Evolutionary conservation across 176 grass and related monocot species (phyloP).

Genomic region (Thinopyrum elongatum): DNA sequence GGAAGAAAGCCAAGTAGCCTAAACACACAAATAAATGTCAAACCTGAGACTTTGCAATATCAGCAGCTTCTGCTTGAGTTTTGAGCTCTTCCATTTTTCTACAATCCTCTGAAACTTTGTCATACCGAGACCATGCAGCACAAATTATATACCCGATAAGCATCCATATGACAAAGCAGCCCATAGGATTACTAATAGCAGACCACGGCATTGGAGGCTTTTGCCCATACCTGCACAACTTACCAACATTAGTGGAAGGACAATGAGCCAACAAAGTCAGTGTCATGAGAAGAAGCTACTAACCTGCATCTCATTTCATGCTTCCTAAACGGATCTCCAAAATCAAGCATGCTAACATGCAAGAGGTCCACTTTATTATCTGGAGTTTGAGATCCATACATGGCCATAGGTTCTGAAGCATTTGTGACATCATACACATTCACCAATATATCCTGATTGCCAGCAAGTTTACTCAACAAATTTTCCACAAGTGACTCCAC

Average conservation of each 20-base stretch:
- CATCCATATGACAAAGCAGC: constrained; percentile 84
- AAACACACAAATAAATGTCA: not conserved
- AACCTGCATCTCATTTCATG: constrained; percentile 97
- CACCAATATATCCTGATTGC: constrained; percentile 92
- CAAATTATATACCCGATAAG: constrained; percentile 77
- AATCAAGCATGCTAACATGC: constrained; percentile 88
- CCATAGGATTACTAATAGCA: constrained; percentile 64
- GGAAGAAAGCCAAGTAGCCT: not conserved
- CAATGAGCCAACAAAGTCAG: constrained; percentile 21
- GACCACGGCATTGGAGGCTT: constrained; percentile 68
- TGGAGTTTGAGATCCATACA: constrained; percentile 72
- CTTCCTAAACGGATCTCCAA: constrained; percentile 91
- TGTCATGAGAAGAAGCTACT: constrained; percentile 12
- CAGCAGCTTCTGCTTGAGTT: constrained; percentile 90
- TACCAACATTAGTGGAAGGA: constrained; percentile 33
- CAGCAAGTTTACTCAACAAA: constrained; percentile 82
- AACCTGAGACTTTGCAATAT: constrained; percentile 95
- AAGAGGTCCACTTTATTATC: constrained; percentile 44
- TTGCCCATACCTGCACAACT: constrained; percentile 57
- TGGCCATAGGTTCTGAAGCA: constrained; percentile 64
- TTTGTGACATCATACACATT: constrained; percentile 97
- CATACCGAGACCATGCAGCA: constrained; percentile 76
- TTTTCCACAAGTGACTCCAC: constrained; percentile 95
- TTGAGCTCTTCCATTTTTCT: constrained; percentile 95
- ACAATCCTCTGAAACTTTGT: constrained; percentile 92